These are phyloP conservation scores for Collybia mongolica DNA, from an alignment of 768 basidiomycete genomes.

Conservation along the genomic window DNA sequence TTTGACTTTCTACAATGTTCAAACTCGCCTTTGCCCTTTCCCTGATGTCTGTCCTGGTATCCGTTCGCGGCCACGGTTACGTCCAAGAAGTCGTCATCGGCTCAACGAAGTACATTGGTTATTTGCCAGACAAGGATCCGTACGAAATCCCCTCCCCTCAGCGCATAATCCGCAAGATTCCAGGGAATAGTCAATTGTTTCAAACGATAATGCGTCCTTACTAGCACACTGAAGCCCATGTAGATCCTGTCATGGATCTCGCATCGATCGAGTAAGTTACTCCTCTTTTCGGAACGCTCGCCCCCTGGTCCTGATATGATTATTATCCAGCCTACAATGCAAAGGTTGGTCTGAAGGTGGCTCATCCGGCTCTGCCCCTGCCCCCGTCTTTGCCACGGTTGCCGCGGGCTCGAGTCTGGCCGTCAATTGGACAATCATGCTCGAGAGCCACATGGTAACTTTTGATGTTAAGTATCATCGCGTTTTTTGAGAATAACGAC, in stretches of 20 bases:
- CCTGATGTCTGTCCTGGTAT: slow-evolving; percentile 7
- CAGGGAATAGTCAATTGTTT: slow-evolving; percentile 24
- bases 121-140: slow-evolving; percentile 35
- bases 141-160: slow-evolving; percentile 28
- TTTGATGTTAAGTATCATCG: slow-evolving; percentile 16
- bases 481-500: neutral
- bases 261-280: neutral
- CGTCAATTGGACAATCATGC: slow-evolving; percentile 32
- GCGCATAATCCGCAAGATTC: slow-evolving; percentile 39
- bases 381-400: slow-evolving; percentile 36
- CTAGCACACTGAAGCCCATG: too few relatives aligned
- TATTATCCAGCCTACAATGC: slow-evolving; percentile 26
- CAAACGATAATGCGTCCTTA: too few relatives aligned
- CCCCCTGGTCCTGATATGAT: neutral
- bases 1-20: neutral
- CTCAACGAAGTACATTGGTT: slow-evolving; percentile 31
- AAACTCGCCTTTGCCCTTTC: slow-evolving; percentile 6
- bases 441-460: slow-evolving; percentile 29
- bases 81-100: slow-evolving; percentile 36
- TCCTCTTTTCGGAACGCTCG: too few relatives aligned
- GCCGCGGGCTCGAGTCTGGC: slow-evolving; percentile 36
- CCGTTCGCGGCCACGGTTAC: slow-evolving; percentile 35
- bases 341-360: slow-evolving; percentile 27
- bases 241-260: neutral
- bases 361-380: slow-evolving; percentile 22